These are phyloP conservation scores for Xylaria sp. DNA, from an alignment of 2,329 filamentous ascomycete genomes.

Conservation along the genomic window DNA sequence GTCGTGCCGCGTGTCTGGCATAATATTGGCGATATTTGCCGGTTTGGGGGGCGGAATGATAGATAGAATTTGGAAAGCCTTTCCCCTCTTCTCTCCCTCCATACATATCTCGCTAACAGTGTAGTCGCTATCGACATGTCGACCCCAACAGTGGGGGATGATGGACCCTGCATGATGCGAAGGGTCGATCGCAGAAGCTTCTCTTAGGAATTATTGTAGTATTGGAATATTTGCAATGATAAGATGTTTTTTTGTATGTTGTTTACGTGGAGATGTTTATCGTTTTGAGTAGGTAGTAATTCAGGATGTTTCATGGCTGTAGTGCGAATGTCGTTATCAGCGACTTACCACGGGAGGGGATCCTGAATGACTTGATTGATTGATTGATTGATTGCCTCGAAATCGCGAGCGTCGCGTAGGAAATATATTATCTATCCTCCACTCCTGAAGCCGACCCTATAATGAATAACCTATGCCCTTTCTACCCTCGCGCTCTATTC, in stretches of 20 bases:
- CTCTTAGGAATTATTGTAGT: neutral
- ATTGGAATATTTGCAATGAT: neutral
- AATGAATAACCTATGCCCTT: neutral
- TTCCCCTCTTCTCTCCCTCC: neutral
- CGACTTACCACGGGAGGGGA: too few species aligned
- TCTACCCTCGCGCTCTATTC: neutral
- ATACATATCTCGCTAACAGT: too few species aligned
- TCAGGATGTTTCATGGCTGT: neutral
- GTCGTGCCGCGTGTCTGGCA: slow-evolving; percentile 28
- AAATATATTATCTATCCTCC: too few species aligned
- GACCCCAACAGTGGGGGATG: neutral
- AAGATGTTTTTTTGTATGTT: neutral
- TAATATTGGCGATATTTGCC: slow-evolving; percentile 31
- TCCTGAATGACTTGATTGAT: too few species aligned
- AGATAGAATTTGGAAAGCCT: neutral
- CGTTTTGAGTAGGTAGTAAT: neutral
- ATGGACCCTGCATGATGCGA: neutral
- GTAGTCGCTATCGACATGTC: neutral
- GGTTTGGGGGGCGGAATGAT: slow-evolving; percentile 19
- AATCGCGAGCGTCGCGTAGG: too few species aligned
- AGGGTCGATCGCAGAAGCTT: neutral
- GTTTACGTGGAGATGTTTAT: neutral
- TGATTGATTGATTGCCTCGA: too few species aligned
- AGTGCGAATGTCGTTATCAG: neutral
- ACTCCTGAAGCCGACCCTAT: too few species aligned